Evolutionary conservation across 768 basidiomycete species (phyloP), one percentile per base, ranked within the genome.

Genomic region (Boletales sp.): DNA sequence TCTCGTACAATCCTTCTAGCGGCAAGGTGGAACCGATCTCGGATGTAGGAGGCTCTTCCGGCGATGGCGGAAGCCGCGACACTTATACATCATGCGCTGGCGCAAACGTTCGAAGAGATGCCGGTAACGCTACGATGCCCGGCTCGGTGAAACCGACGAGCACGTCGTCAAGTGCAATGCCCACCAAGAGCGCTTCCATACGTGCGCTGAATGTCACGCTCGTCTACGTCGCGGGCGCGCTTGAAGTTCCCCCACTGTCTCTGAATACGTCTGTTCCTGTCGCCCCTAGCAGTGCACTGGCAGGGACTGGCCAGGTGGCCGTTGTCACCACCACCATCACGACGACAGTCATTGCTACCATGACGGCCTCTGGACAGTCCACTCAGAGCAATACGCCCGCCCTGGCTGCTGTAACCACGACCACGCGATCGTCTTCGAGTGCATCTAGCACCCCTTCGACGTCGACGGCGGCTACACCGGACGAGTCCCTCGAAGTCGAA

Each of bases 1-100:
- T 89, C 64, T 64, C 74, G 30, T 88, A 79, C 61, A 69, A 84
- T 55, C 59, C 67, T 13, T 51, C 47, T 0, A 77, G 74, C 11
- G 77, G 79, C 8, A 66, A 68, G 18, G 60, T 90, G 47, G 69
- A 67, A 24, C 88, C 87, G 4, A 76, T 80, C 57, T 80, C 78
- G 74, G 60, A 62, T 50, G 37, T 59, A 36, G 54, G 60, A 15
- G 56, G 61, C 19, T 60, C 68, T 35, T 61, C 73, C 27, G 64
- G 61, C 13, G 41, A 30, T 10, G 51, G 44, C 21, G 49, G 48
- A 39, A 37, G 13, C 44, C 14, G 53, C 18, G 9, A 46, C 15
- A 31, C 38, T 27, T 11, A 34, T 10, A 14, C 32, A 11, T 5
- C 34, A 14, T 62, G 60, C 10, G 24, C 42, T 9, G 52, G 40